Conservation (phyloP, 2,329 filamentous ascomycete genomes). For the Tolypocladium tropicale region DNA sequence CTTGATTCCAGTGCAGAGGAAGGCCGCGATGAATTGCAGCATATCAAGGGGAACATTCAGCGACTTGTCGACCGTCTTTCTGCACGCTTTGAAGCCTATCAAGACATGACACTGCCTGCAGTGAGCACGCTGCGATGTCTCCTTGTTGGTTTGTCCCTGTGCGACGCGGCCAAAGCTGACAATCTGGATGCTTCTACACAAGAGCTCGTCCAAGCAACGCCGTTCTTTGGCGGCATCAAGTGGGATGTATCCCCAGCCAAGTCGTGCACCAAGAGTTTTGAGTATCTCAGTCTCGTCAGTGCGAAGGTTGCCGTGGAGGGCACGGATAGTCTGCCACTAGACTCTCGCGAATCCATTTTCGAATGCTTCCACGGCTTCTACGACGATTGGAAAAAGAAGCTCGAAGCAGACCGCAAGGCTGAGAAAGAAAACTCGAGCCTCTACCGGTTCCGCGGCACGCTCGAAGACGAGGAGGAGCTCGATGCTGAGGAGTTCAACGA, state of each 20-base stretch:
- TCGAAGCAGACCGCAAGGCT: slow-evolving; percentile 66
- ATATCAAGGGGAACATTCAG: slow-evolving; percentile 47
- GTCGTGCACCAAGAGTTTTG: slow-evolving; percentile 23
- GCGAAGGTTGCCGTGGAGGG: slow-evolving; percentile 36
- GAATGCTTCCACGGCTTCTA: slow-evolving; percentile 65
- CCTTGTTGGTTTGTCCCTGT: slow-evolving; percentile 62
- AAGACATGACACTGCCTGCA: slow-evolving; percentile 72
- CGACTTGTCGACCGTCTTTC: slow-evolving; percentile 62
- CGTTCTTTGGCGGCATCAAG: slow-evolving; percentile 43
- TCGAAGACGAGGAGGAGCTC: slow-evolving; percentile 65
- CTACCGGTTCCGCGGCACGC: slow-evolving; percentile 73
- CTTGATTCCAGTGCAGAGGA: slow-evolving; percentile 11
- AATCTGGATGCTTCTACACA: slow-evolving; percentile 23
- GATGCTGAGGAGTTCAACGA: slow-evolving; percentile 66
- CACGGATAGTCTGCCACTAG: slow-evolving; percentile 24
- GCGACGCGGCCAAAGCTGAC: slow-evolving; percentile 31
- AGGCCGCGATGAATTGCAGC: slow-evolving; percentile 29
- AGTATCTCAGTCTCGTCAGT: slow-evolving; percentile 28
- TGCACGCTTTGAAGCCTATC: slow-evolving; percentile 65
- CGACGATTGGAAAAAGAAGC: slow-evolving; percentile 66
- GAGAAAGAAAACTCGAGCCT: slow-evolving; percentile 64
- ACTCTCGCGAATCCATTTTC: slow-evolving; percentile 46
- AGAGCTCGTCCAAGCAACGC: slow-evolving; percentile 34
- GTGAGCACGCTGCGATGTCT: slow-evolving; percentile 72
- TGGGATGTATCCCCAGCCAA: slow-evolving; percentile 14